Conservation (phyloP, 2,329 filamentous ascomycete species). For the Stylonectria norvegica region DNA sequence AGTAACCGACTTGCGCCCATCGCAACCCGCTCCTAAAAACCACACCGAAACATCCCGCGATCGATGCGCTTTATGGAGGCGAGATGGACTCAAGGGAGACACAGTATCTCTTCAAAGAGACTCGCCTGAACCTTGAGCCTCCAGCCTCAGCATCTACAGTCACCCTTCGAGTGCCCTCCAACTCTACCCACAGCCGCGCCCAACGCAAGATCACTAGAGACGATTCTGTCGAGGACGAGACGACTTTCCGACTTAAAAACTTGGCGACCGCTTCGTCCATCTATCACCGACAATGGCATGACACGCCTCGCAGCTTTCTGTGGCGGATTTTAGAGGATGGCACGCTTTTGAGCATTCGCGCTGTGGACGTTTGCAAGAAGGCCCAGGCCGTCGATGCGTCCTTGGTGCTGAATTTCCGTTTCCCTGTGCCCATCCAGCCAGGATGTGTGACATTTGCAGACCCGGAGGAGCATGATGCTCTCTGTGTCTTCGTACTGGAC, state of each 20-base stretch:
- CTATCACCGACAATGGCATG: constrained; percentile 74
- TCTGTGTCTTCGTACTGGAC: constrained; percentile 78
- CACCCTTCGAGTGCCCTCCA: constrained; percentile 63
- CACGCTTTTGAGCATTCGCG: constrained; percentile 76
- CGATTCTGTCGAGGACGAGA: constrained; percentile 60
- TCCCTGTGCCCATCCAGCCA: constrained; percentile 68
- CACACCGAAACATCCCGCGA: constrained; percentile 6
- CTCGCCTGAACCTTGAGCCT: constrained; percentile 76
- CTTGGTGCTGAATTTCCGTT: constrained; percentile 73
- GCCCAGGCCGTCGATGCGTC: constrained; percentile 65
- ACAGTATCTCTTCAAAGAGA: constrained; percentile 78
- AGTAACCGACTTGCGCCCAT: constrained; percentile 27
- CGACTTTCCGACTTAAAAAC: constrained; percentile 66
- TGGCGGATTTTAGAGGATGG: constrained; percentile 85
- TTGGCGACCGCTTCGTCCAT: constrained; percentile 77
- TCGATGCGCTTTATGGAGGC: constrained; percentile 52
- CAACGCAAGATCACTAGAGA: constrained; percentile 38
- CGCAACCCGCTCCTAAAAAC: constrained; percentile 15
- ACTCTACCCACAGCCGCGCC: constrained; percentile 43
- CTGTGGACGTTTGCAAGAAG: constrained; percentile 73
- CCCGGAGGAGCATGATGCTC: constrained; percentile 68
- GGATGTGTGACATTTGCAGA: constrained; percentile 83
- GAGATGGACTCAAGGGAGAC: constrained; percentile 63
- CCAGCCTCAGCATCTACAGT: constrained; percentile 66
- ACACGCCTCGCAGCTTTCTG: constrained; percentile 78